These are phyloP conservation scores for Penicillium griseofulvum DNA, from an alignment of 2,329 filamentous ascomycete species.

Conservation along the genomic window DNA sequence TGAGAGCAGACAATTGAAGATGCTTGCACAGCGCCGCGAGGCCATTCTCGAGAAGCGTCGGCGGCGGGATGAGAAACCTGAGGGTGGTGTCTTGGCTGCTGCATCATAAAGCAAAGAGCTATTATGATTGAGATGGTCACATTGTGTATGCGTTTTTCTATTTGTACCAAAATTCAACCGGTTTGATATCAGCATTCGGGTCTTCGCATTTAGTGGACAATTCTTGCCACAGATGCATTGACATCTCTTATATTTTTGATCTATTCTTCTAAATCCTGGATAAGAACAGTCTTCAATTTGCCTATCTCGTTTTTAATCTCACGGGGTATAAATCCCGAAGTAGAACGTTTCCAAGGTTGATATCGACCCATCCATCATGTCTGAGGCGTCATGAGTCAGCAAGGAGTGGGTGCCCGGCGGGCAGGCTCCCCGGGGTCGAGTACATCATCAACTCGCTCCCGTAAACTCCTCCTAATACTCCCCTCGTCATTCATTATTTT, in stretches of 20 bases:
- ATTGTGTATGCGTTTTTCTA: constrained; percentile 21
- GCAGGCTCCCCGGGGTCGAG: constrained; percentile 18
- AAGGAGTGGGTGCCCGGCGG: constrained; percentile 20
- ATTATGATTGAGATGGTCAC: constrained; percentile 16
- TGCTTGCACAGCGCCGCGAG: constrained; percentile 75
- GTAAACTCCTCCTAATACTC: constrained; percentile 10
- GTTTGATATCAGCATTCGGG: constrained; percentile 27
- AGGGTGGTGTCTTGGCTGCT: constrained; percentile 37
- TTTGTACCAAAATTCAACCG: constrained; percentile 35
- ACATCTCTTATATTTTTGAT: constrained; percentile 1
- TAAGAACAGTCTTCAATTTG: neutral
- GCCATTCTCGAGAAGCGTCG: constrained; percentile 84
- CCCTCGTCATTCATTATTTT: constrained; percentile 25
- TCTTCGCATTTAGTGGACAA: constrained; percentile 4
- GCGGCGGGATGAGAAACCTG: constrained; percentile 60
- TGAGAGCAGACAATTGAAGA: constrained; percentile 73
- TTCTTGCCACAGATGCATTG: neutral
- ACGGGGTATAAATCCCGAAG: constrained; percentile 2
- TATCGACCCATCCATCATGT: constrained; percentile 4
- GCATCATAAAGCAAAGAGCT: constrained; percentile 32
- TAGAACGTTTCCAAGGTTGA: constrained; percentile 7
- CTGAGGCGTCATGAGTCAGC: constrained; percentile 16
- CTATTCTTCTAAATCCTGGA: neutral
- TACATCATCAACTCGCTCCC: constrained; percentile 25
- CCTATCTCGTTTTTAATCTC: neutral